phyloP scores from a whole-genome alignment of 306 rosid genomes.

The Dryas drummondii region DNA sequence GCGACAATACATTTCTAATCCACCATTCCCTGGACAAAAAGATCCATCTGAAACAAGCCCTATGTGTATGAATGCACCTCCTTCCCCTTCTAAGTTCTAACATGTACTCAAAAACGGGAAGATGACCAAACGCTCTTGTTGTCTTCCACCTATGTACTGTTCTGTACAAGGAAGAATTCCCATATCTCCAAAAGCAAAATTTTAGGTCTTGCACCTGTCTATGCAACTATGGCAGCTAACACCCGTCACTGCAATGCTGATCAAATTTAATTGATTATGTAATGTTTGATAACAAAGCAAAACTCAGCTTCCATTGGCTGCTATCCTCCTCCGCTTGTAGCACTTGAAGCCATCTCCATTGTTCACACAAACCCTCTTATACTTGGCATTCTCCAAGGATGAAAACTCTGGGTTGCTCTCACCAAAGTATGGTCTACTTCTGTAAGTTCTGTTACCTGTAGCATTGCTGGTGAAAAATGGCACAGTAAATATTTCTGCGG shows the following conservation, averaged over 20 bases:
- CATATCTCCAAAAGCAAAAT: too few relatives aligned
- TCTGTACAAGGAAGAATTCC: too few relatives aligned
- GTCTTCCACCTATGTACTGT: too few relatives aligned
- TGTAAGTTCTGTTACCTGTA: constrained; percentile 15
- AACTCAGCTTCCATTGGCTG: not conserved
- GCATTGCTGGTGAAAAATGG: constrained; percentile 30
- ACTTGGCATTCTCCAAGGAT: constrained; percentile 13
- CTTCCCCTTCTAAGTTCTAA: too few relatives aligned
- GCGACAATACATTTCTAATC: too few relatives aligned
- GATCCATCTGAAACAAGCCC: too few relatives aligned
- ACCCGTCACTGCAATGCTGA: not conserved
- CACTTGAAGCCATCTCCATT: constrained; percentile 20
- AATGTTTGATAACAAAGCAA: not conserved
- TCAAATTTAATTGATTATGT: not conserved
- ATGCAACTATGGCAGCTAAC: too few relatives aligned
- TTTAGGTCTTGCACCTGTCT: too few relatives aligned
- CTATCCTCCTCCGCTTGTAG: constrained; percentile 46
- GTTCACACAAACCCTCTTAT: constrained; percentile 6
- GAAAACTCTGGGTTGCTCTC: constrained; percentile 26
- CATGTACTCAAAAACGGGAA: too few relatives aligned
- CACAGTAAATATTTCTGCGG: not conserved
- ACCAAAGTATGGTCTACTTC: constrained; percentile 22
- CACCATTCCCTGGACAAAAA: too few relatives aligned
- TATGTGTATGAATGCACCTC: too few relatives aligned
- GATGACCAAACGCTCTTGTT: too few relatives aligned